A percentile compares a stretch with the other conserved stretches of the same genome.
phyloP scores from a whole-genome alignment of 2,329 filamentous ascomycete genomes.

The Alternaria infectoria region DNA sequence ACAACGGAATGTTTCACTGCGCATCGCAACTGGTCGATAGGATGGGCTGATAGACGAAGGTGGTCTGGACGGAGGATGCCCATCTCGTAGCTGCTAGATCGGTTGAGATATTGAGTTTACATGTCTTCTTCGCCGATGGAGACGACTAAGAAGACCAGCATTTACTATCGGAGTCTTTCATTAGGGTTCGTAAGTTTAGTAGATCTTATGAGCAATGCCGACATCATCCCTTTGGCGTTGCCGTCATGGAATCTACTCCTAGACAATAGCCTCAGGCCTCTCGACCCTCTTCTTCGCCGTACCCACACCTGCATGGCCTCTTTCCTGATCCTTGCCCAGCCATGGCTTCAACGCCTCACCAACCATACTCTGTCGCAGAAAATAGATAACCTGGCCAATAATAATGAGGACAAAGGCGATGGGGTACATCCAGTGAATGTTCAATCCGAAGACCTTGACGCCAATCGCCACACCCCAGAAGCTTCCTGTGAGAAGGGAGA shows the following conservation, averaged over 20 bases:
- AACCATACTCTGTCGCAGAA: slow-evolving; percentile 78
- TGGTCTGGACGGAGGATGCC: neutral
- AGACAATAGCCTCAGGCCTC: slow-evolving; percentile 39
- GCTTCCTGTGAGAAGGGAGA: slow-evolving; percentile 89
- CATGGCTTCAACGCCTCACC: slow-evolving; percentile 95
- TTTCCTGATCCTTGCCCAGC: slow-evolving; percentile 86
- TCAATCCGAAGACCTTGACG: slow-evolving; percentile 79
- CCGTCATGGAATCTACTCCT: neutral
- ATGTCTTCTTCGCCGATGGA: neutral
- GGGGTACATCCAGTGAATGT: slow-evolving; percentile 89
- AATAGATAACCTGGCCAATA: slow-evolving; percentile 84
- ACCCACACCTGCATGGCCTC: slow-evolving; percentile 34
- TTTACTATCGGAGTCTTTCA: neutral
- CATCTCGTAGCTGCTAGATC: neutral
- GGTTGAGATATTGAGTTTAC: neutral
- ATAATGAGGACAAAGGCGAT: slow-evolving; percentile 95
- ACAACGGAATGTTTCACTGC: neutral
- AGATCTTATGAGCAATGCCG: neutral
- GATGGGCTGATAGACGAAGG: neutral
- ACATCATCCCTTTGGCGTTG: neutral
- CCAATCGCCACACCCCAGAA: slow-evolving; percentile 98
- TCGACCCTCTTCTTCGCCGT: slow-evolving; percentile 41
- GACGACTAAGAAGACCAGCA: neutral
- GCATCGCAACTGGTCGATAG: neutral
- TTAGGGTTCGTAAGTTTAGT: neutral